Base-by-base conservation (phyloP, 495 filamentous ascomycete species). In the Penicillium canescens region DNA sequence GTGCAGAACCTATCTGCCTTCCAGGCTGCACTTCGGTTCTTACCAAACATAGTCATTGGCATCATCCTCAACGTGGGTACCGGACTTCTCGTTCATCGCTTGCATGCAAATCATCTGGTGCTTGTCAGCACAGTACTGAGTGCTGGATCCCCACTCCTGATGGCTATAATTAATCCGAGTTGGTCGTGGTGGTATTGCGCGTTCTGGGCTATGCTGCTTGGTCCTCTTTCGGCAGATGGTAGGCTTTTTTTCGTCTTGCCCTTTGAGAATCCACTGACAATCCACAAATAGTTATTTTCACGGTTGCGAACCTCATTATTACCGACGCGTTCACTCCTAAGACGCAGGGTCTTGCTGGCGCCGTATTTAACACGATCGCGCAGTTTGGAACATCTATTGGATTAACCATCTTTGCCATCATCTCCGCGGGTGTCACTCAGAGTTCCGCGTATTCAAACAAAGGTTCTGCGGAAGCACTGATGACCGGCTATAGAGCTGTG, bases 341-440 rank as follows among this genome's bases (percentile, higher is more conserved):
- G 42, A 85, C 76, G 0, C 83, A 88, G 44, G 82, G 75, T 0
- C 74, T 89, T 1, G 83, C 82, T 2, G 84, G 84, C 3, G 84
- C 80, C 3, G 82, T 88, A 0, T 87, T 87, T 71, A 85, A 86
- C 55, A 83, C 82, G 0, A 61, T 82, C n/a, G 63, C 76, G 3
- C 83, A 87, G 59, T 77, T 87, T 45, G 86, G 86, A 0, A 82
- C 73, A 14, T 74, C 76, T 0, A 68, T 88, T 11, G 84, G 85
- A 1, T 57, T 86, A 4, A 80, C 81, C 6, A 56, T 84, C 10
- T 76, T 80, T 26, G 80, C 78, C 9, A 75, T 84, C 12, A 78
- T 88, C 35, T 79, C 85, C 0, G 65, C 72, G 2, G 62, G 67
- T 26, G 74, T 85, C 1, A 85, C 83, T 0, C 57, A 66, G 14